These are phyloP conservation scores for Clonostachys sp. DNA, from an alignment of 2,329 filamentous ascomycete genomes.

Conservation along the genomic window DNA sequence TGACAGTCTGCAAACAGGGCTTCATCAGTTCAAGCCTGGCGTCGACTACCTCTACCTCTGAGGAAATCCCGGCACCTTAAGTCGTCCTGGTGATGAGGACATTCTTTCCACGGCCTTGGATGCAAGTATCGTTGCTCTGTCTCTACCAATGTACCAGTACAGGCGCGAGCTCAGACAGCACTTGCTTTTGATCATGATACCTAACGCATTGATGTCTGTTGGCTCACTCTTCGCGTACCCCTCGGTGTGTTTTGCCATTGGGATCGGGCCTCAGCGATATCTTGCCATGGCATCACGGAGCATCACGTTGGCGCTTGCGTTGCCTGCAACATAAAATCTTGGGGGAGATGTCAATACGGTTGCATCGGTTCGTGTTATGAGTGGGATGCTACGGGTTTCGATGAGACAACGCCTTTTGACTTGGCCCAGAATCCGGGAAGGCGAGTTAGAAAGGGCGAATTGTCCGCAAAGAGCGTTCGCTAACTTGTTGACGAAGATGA, in stretches of 20 bases:
- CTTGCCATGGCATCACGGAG: constrained; percentile 53
- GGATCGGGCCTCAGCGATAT: constrained; percentile 44
- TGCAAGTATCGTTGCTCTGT: constrained; percentile 53
- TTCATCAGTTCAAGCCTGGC: constrained; percentile 45
- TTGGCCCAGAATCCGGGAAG: constrained; percentile 47
- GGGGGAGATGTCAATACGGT: constrained; percentile 51
- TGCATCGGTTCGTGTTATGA: constrained; percentile 53
- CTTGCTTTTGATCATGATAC: constrained; percentile 48
- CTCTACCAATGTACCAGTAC: constrained; percentile 58
- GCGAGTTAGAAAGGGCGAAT: constrained; percentile 16
- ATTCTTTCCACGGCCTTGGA: constrained; percentile 50
- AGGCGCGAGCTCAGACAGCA: constrained; percentile 49
- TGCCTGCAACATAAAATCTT: constrained; percentile 49
- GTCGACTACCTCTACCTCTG: constrained; percentile 33
- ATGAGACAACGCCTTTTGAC: constrained; percentile 44
- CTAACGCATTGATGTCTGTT: constrained; percentile 45
- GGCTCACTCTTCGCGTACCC: constrained; percentile 54
- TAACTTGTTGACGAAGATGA: constrained; percentile 36
- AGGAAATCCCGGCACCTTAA: too few species aligned
- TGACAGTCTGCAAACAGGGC: constrained; percentile 29
- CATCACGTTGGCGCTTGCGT: constrained; percentile 55
- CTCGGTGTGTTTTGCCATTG: constrained; percentile 41
- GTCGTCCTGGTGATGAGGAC: constrained; percentile 48
- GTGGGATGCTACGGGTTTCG: constrained; percentile 53
- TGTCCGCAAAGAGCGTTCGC: too few species aligned